Conservation (phyloP, 352 stramenopile species). For the Pythium aristosporum region DNA sequence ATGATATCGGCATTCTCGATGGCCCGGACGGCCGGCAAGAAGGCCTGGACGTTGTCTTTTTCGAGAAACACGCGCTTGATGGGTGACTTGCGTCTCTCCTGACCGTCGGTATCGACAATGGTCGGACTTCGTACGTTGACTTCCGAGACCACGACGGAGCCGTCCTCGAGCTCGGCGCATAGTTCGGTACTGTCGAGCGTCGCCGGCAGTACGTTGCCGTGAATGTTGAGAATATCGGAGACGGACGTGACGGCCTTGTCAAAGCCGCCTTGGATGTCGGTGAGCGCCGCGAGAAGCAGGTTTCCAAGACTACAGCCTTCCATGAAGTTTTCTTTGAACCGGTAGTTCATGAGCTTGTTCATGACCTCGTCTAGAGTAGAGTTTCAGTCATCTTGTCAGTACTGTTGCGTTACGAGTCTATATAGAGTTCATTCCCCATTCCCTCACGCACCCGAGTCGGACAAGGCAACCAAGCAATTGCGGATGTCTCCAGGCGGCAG, state of each 20-base stretch:
- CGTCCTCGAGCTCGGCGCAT: constrained; percentile 73
- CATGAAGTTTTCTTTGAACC: constrained; percentile 88
- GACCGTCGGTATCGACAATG: constrained; percentile 31
- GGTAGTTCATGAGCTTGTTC: constrained; percentile 89
- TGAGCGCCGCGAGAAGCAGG: constrained; percentile 74
- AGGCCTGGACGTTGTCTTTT: constrained; percentile 70
- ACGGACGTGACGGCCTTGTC: constrained; percentile 80
- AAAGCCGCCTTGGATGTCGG: constrained; percentile 79
- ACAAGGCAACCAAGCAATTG: constrained; percentile 84
- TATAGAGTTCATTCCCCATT: not conserved
- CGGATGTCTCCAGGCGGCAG: constrained; percentile 81
- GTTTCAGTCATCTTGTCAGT: not conserved
- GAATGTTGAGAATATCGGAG: constrained; percentile 86
- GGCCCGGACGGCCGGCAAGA: constrained; percentile 66
- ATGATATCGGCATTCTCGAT: constrained; percentile 88
- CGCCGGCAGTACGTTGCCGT: constrained; percentile 72
- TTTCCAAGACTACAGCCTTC: constrained; percentile 85
- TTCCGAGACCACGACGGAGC: constrained; percentile 72
- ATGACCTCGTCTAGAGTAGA: constrained; percentile 68
- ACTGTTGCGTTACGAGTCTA: too few relatives aligned
- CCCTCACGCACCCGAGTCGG: constrained; percentile 55
- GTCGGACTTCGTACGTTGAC: constrained; percentile 78
- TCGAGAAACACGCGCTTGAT: constrained; percentile 85
- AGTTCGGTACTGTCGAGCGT: constrained; percentile 84
- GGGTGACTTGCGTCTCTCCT: constrained; percentile 51